phyloP scores from a whole-genome alignment of 2,329 filamentous ascomycete genomes.

The Penicillium sp. region DNA sequence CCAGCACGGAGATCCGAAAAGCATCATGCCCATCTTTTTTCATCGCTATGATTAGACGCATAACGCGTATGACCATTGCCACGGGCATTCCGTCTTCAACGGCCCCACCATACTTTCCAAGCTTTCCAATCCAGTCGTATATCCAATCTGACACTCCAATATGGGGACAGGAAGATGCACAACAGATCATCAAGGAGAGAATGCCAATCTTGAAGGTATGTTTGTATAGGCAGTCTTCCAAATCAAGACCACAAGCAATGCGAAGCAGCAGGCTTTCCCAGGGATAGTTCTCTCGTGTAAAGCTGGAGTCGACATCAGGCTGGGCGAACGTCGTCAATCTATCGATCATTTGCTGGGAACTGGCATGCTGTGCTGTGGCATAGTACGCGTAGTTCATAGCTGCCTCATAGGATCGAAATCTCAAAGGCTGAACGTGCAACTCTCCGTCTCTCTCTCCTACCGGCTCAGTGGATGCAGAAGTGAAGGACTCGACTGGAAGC shows the following conservation, averaged over 20 bases:
- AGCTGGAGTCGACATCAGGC: background rate
- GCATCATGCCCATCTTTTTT: background rate
- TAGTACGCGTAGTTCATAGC: background rate
- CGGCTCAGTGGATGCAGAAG: background rate
- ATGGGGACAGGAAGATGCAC: background rate
- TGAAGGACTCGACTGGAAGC: background rate
- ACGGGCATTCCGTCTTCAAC: background rate
- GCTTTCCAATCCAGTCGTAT: background rate
- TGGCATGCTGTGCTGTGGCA: background rate
- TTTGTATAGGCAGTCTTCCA: background rate
- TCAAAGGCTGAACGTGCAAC: background rate
- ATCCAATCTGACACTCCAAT: background rate
- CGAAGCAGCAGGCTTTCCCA: background rate
- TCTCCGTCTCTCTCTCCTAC: background rate
- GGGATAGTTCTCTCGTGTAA: background rate
- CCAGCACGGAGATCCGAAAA: background rate
- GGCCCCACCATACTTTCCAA: background rate
- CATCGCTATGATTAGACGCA: background rate
- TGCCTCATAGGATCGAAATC: background rate
- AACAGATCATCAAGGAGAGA: background rate
- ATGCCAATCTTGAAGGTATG: background rate
- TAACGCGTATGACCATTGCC: background rate
- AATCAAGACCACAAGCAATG: background rate
- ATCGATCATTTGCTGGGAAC: background rate
- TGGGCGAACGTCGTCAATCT: background rate